These are phyloP conservation scores for Cyclostephanos invisitatus DNA, from an alignment of 108 stramenopile genomes.

Conservation along the genomic window DNA sequence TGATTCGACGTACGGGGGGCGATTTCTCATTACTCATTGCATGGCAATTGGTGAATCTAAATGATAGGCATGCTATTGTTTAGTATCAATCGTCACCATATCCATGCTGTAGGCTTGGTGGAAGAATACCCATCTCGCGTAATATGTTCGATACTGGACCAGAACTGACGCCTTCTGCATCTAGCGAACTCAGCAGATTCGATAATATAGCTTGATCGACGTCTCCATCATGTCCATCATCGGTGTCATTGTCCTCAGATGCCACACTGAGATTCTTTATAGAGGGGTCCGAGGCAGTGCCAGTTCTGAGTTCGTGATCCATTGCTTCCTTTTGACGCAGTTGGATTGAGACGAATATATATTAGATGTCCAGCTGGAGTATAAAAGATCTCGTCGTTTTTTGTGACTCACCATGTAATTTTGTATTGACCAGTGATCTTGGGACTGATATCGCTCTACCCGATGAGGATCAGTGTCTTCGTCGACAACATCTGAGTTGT, in stretches of 20 bases:
- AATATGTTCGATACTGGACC: conserved; percentile 71
- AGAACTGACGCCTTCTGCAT: conserved; percentile 54
- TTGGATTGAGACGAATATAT: not conserved
- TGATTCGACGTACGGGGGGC: too few species aligned
- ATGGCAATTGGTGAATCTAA: not conserved
- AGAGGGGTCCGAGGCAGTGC: conserved; percentile 6
- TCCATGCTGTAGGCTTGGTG: conserved; percentile 27
- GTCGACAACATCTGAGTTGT: conserved; percentile 20
- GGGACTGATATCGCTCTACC: not conserved
- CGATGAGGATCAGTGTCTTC: not conserved
- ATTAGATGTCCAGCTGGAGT: not conserved
- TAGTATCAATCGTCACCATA: conserved; percentile 5
- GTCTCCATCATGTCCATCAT: conserved; percentile 36
- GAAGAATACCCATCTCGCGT: conserved; percentile 59
- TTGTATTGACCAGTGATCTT: conserved; percentile 23
- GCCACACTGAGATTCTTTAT: conserved; percentile 26
- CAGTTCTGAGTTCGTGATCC: conserved; percentile 33
- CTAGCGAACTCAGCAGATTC: conserved; percentile 66
- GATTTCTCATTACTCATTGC: too few species aligned
- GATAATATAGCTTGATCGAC: conserved; percentile 39
- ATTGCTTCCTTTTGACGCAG: conserved; percentile 26
- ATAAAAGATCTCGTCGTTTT: not conserved
- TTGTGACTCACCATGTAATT: conserved; percentile 32
- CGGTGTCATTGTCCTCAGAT: conserved; percentile 31
- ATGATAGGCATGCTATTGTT: not conserved